Base-by-base conservation (phyloP, 2,329 filamentous ascomycete genomes). In the Apiospora marii region DNA sequence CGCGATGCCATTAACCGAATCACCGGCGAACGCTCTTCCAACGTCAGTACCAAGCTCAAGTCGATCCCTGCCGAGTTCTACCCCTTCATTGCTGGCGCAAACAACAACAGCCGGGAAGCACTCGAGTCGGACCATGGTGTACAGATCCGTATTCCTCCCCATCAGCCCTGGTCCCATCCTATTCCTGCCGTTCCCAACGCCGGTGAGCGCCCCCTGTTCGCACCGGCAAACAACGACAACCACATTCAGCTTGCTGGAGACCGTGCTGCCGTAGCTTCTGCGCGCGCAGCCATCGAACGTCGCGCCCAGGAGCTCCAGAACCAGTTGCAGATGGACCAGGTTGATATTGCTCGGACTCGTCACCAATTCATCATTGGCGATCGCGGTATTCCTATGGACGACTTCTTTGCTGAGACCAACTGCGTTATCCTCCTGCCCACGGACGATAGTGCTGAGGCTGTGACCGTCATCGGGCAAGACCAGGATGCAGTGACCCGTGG, bases 311-410 rank as follows among this genome's bases (percentile, higher is more conserved):
- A 96, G 79, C 89, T 99, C 30, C 91, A 92, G 76, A 90, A 90
- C 73, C 91, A 94, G 80, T 86, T 98, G 69, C 90, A 92, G 58
- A 86, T 96, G 68, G 91, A 96, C 77, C 92, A 97, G 82, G 86
- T 95, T 58, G 90, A 92, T 7, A 94, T 98, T 77, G 93, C 96
- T 82, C 92, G 92, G 74, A 94, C 94, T 68, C 92, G 94, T 70
- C 96, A 98, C 81, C 95, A 97, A 81, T 98, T 98, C 86, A 96
- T 99, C 79, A 92, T 98, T 75, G 96, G 96, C 70, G 92, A 96
- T 74, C 90, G 92, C 74, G 95, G 94, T 74, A 89, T 93, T 74
- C 91, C 94, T 24, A 87, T 94, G 46, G 91, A 98, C 72, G 91
- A 98, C 67, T 98, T 99, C 86, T 91, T 98, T 75, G 89, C 92